Base-by-base conservation (phyloP, 179 eudicot species). In the Pouteria campechiana region DNA sequence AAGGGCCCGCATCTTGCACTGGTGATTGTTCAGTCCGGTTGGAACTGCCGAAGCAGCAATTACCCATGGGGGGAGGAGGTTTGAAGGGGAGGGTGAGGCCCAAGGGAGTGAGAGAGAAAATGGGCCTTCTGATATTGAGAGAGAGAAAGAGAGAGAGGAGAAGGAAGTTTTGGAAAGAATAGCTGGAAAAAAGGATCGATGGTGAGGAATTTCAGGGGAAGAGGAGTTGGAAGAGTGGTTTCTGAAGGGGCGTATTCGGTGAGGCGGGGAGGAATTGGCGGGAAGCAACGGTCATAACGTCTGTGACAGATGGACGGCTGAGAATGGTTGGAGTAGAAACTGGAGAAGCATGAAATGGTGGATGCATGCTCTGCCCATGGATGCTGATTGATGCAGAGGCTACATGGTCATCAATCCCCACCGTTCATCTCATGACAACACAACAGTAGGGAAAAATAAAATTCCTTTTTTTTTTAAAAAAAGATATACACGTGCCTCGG, bases 1-100 rank as follows among this genome's bases (percentile, higher is more conserved):
- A n/a, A n/a, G n/a, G n/a, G n/a, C n/a, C n/a, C n/a, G n/a, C n/a
- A n/a, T n/a, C n/a, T n/a, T n/a, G n/a, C n/a, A n/a, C n/a, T n/a
- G n/a, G n/a, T n/a, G n/a, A n/a, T n/a, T n/a, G n/a, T n/a, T n/a
- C n/a, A n/a, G n/a, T n/a, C n/a, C n/a, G n/a, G n/a, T n/a, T n/a
- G 41, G 46, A 52, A 57, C 67, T 70, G 17, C 63, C 41, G 55
- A 69, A 66, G 67, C 80, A 67, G 58, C 74, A 66, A 50, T 70
- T 70, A 63, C 75, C 83, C 83, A 75, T 75, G 48, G 70, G 42
- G 17, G 16, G 17, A 25, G 7, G 46, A 28, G 9, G 12, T 6
- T 2, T 17, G 44, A 7, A 7, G 13, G 18, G 10, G 31, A 5
- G n/a, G 46, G 37, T 7, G 6, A 33, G 3, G 17, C 5, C 20